These are phyloP conservation scores for Gypsophila paniculata DNA, from an alignment of 179 eudicot genomes.

Conservation along the genomic window DNA sequence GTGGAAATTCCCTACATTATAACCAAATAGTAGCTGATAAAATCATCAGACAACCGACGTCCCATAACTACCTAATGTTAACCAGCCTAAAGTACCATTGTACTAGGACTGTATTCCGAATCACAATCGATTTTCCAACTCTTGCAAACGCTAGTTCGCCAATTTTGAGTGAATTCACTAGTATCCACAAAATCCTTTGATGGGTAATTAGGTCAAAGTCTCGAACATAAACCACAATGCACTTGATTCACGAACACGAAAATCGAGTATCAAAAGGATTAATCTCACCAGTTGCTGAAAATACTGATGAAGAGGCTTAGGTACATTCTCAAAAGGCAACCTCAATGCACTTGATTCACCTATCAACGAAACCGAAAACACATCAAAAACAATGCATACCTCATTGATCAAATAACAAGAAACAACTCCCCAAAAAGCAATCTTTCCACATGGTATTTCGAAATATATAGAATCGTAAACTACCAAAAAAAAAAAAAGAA, in stretches of 20 bases:
- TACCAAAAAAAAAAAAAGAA: background rate
- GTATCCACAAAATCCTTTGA: too few species aligned
- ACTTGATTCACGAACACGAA: background rate
- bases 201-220: too few species aligned
- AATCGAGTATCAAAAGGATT: background rate
- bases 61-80: background rate
- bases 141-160: background rate
- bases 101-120: background rate
- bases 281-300: conserved; percentile 65
- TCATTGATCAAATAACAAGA: background rate
- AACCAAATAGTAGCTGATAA: background rate
- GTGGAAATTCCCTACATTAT: conserved; percentile 51
- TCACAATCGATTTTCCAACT: background rate
- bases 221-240: too few species aligned
- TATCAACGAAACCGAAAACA: conserved; percentile 12
- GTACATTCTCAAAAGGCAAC: conserved; percentile 27
- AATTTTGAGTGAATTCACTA: too few species aligned
- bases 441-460: background rate
- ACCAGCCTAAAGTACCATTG: background rate
- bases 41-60: background rate
- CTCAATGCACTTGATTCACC: conserved; percentile 28
- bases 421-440: too few species aligned
- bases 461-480: too few species aligned
- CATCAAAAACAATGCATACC: background rate
- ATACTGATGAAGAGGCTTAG: conserved; percentile 53